Evolutionary conservation across 2,329 filamentous ascomycete species (phyloP), one percentile per base, ranked within the genome.

Genomic region (Claviceps purpurea): DNA sequence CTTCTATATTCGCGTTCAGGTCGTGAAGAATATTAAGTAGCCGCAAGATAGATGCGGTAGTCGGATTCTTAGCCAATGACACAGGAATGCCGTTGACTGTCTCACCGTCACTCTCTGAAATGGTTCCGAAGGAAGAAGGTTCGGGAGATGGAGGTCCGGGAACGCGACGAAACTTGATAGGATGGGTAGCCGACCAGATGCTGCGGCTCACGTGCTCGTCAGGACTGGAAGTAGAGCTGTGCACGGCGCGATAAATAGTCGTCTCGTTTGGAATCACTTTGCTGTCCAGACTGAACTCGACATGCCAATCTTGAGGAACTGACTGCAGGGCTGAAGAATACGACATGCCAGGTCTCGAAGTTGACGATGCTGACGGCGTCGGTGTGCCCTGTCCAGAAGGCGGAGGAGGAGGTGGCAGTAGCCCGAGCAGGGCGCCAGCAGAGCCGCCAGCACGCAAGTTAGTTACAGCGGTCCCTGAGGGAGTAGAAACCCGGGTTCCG

Each of bases 221-320:
- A 11, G 66, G 62, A 52, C 64, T 70, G 47, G 68, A 59, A 0
- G 69, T 63, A 6, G 71, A 70, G 63, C 81, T 86, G 62, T 96
- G 88, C 8, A 97, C 88, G 37, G 93, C 93, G 47, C 91, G 85
- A 63, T 97, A 98, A 52, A 98, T 91, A 0, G 93, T 98, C 0
- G 88, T 96, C 60, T 97, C 90, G 59, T 90, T 93, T 0, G 87
- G 76, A 54, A 98, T 85, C 1, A 86, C 78, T 65, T 89, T 89
- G 50, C 79, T 85, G 57, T 94, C 85, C 49, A 97, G 78, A 58
- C 81, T 90, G 68, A 98, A 98, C 62, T 97, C 88, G 55, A 98
- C 89, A 62, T 98, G 91, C 93, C 93, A 98, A 63, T 97, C 90
- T 63, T 94, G 86, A 1, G 90, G 88, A 0, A 81, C 74, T 14